Evolutionary conservation across 108 stramenopile genomes (phyloP).

Genomic region (Fragilariopsis cylindrus): DNA sequence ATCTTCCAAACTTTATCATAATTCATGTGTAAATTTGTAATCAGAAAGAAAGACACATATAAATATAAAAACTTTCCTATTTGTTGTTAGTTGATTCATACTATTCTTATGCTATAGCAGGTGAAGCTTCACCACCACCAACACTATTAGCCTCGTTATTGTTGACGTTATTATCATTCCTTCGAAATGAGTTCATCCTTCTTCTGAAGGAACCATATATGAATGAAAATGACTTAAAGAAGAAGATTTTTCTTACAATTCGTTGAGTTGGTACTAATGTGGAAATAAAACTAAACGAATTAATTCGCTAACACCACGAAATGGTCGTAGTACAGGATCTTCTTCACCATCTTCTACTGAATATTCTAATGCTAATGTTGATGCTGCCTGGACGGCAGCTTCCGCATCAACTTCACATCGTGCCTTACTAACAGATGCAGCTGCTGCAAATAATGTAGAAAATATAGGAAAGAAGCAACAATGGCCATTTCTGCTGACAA

Average conservation of each 20-base stretch:
- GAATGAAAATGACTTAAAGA: no score
- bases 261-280: conserved; percentile 33
- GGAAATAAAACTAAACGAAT: conserved; percentile 42
- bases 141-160: background rate
- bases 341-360: conserved; percentile 48
- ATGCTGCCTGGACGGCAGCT: conserved; percentile 81
- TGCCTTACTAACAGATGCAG: conserved; percentile 89
- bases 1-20: no score
- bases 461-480: conserved; percentile 68
- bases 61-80: no score
- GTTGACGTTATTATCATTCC: background rate
- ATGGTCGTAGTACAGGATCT: conserved; percentile 74
- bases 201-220: no score
- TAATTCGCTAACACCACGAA: conserved; percentile 66
- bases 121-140: background rate
- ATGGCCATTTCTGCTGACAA: conserved; percentile 50
- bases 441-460: conserved; percentile 80
- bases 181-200: no score
- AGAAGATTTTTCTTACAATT: background rate
- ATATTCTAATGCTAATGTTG: conserved; percentile 80
- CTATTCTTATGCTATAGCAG: conserved; percentile 5
- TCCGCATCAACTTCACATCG: conserved; percentile 85
- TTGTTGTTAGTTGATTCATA: no score
- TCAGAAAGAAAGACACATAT: no score
- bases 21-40: no score